Evolutionary conservation across 2,329 filamentous ascomycete species (phyloP).

Genomic region (Raffaelea ambrosiae): DNA sequence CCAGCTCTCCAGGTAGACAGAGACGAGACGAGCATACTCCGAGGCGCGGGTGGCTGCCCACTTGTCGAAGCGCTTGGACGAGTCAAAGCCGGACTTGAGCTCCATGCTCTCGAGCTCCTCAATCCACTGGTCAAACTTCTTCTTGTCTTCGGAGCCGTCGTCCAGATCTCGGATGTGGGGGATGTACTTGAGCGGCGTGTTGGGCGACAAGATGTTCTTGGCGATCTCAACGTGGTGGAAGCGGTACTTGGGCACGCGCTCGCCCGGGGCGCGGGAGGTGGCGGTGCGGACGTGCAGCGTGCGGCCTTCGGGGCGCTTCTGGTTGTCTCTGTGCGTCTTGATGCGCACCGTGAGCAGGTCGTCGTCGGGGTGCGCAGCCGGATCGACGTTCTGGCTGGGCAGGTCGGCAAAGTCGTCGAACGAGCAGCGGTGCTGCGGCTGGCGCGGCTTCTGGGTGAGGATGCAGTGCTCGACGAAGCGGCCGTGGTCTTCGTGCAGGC

Average conservation of each 20-base stretch:
- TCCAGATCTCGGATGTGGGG: constrained; percentile 50
- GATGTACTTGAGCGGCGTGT: constrained; percentile 52
- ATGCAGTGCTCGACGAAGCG: constrained; percentile 36
- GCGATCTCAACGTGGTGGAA: constrained; percentile 53
- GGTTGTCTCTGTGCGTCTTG: constrained; percentile 19
- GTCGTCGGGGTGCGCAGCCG: constrained; percentile 17
- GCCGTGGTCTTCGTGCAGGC: constrained; percentile 37
- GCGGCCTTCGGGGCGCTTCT: constrained; percentile 7
- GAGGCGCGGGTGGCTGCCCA: constrained; percentile 38
- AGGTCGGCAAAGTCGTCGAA: constrained; percentile 40
- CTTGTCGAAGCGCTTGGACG: constrained; percentile 43
- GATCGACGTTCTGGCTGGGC: constrained; percentile 23
- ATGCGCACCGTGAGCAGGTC: constrained; percentile 40
- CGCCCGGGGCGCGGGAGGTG: constrained; percentile 40
- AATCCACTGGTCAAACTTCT: constrained; percentile 47
- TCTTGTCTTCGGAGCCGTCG: constrained; percentile 40
- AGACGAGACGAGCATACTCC: constrained; percentile 42
- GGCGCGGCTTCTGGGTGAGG: constrained; percentile 20
- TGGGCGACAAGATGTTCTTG: constrained; percentile 51
- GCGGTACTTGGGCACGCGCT: constrained; percentile 47
- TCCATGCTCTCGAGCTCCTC: constrained; percentile 50
- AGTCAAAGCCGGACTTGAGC: constrained; percentile 47
- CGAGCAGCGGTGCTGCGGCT: constrained; percentile 6
- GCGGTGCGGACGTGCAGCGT: constrained; percentile 21
- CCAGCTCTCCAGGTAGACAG: constrained; percentile 47